Conservation (phyloP, 2,329 filamentous ascomycete genomes). For the Paramyrothecium roridum region DNA sequence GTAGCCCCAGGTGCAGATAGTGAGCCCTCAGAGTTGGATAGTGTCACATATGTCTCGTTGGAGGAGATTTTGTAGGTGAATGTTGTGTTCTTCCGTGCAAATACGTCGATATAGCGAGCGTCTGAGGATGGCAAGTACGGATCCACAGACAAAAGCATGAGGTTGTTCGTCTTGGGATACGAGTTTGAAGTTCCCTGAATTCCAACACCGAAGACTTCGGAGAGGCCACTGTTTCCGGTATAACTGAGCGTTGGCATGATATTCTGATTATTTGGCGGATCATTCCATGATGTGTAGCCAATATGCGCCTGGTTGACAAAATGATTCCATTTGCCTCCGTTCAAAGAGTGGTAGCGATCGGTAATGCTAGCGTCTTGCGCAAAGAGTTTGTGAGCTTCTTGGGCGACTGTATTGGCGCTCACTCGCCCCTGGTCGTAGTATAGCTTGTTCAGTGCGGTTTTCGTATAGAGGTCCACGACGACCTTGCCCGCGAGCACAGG, state of each 20-base stretch:
- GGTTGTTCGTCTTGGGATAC: constrained; percentile 25
- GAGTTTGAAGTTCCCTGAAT: background rate
- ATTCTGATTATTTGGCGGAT: constrained; percentile 45
- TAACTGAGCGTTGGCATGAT: constrained; percentile 26
- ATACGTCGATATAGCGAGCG: background rate
- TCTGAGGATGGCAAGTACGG: constrained; percentile 1
- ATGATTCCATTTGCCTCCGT: constrained; percentile 34
- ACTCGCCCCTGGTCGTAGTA: constrained; percentile 43
- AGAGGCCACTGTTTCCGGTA: background rate
- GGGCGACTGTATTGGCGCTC: constrained; percentile 33
- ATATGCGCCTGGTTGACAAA: constrained; percentile 46
- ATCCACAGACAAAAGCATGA: background rate
- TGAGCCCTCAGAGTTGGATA: constrained; percentile 47
- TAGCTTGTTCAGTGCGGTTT: constrained; percentile 45
- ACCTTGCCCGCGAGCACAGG: constrained; percentile 55
- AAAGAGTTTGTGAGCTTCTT: constrained; percentile 32
- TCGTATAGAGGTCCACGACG: constrained; percentile 45
- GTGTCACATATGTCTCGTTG: constrained; percentile 46
- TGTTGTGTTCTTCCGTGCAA: constrained; percentile 4
- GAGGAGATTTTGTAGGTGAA: constrained; percentile 41
- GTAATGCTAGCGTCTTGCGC: constrained; percentile 38
- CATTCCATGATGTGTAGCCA: constrained; percentile 46
- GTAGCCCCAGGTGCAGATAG: constrained; percentile 35
- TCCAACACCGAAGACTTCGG: background rate
- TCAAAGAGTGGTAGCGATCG: constrained; percentile 37